Percentiles rank a stretch among this genome's conserved stretches.
These are phyloP conservation scores for Calonectria multiphialidica DNA, from an alignment of 2,329 filamentous ascomycete genomes.

Conservation along the genomic window DNA sequence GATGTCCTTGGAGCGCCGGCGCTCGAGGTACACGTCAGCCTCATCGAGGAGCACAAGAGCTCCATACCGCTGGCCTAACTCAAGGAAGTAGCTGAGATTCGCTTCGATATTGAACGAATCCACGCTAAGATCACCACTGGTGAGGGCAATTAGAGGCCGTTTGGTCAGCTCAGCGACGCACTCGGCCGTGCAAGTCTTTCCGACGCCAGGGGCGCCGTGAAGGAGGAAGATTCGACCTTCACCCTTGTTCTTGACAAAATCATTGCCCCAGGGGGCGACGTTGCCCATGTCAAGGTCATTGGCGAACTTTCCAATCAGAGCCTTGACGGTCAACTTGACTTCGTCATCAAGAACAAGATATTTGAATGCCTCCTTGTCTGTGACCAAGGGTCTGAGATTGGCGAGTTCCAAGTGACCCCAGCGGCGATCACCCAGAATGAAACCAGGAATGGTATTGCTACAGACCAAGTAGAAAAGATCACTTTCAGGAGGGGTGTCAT, in stretches of 20 bases:
- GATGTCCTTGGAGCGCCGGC: conserved; percentile 58
- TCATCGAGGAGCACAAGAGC: conserved; percentile 70
- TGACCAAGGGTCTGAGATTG: conserved; percentile 53
- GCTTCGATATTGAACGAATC: conserved; percentile 53
- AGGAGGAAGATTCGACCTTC: conserved; percentile 64
- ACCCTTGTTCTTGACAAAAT: conserved; percentile 64
- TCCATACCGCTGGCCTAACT: conserved; percentile 61
- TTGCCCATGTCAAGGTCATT: conserved; percentile 49
- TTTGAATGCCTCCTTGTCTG: conserved; percentile 63
- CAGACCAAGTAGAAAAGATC: conserved; percentile 59
- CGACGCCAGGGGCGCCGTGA: conserved; percentile 66
- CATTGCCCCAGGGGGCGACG: conserved; percentile 58
- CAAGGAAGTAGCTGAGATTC: conserved; percentile 61
- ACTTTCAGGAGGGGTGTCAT: conserved; percentile 50
- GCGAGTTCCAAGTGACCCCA: conserved; percentile 59
- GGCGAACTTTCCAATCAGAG: conserved; percentile 61
- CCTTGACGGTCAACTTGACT: conserved; percentile 60
- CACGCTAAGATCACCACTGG: conserved; percentile 61
- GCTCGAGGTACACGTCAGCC: conserved; percentile 71
- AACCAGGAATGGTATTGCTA: conserved; percentile 59
- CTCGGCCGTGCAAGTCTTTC: conserved; percentile 69
- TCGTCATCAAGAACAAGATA: conserved; percentile 62
- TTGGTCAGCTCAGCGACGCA: conserved; percentile 64
- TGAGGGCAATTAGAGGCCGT: conserved; percentile 64
- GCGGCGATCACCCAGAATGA: conserved; percentile 57